Base-by-base conservation (phyloP, 768 basidiomycete genomes). In the Dictyophora rubrovolvata region DNA sequence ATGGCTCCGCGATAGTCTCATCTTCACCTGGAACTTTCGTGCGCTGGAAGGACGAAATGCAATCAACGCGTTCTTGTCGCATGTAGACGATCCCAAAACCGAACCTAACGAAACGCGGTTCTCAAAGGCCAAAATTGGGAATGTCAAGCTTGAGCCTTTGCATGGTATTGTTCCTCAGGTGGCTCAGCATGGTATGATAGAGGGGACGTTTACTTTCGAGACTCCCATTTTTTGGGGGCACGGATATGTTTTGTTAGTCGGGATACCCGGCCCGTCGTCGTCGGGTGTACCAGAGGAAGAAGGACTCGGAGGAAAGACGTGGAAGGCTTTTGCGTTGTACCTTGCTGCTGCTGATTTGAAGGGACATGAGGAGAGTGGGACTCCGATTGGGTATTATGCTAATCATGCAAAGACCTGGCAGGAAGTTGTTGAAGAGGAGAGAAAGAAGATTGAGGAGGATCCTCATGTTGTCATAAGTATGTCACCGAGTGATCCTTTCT, bases 11-110 rank as follows among this genome's bases (percentile, higher is more conserved):
- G 77, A 79, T 61, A 54, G 74, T 34, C 70, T 79, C 52, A 67
- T 70, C 12, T 75, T 79, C 63, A 71, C 71, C 1, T 79, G 77
- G 77, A 69, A 74, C 62, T 69, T 68, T 34, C 72, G 75, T 22
- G 63, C 75, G 1, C 67, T 77, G 8, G 61, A 65, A 20, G 74
- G 73, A 3, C 66, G 48, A 17, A 66, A 67, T 1, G 70, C 70
- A 52, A 74, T 78, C 18, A 50, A 65, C 1, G 48, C 63, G 0
- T 75, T 74, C 55, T 67, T 78, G 6, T 23, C 55, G 1, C 59
- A 65, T 18, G 63, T 62, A 1, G 65, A 72, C 10, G 11, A 28
- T 28, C 28, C 28, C 2, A 28, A 47, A 5, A 22, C 52, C 9
- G 18, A 28, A n/a, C 18, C 28, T 35, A 20, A 36, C n/a, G 36